Conservation (phyloP, 2,329 filamentous ascomycete species). For the Phialemonium atrogriseum region DNA sequence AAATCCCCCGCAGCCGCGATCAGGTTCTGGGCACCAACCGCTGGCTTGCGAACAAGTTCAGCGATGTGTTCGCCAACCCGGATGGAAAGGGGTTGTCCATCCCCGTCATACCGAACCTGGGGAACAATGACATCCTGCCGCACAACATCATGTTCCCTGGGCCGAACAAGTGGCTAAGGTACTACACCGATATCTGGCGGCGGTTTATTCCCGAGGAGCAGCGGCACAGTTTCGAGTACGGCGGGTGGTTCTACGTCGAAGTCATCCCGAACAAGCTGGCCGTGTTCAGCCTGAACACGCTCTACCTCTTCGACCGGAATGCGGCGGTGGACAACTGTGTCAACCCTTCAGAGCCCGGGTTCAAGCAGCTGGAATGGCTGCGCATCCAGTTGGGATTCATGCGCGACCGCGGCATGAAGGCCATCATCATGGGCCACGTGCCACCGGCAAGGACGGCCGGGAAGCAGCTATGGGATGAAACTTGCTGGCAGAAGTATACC, state of each 20-base stretch:
- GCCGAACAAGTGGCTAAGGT: constrained; percentile 77
- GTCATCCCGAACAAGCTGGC: constrained; percentile 79
- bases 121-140: constrained; percentile 95
- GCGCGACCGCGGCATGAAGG: constrained; percentile 81
- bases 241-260: constrained; percentile 92
- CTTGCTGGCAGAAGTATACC: constrained; percentile 96
- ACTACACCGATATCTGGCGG: constrained; percentile 71
- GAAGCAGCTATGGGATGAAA: constrained; percentile 91
- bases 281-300: constrained; percentile 89
- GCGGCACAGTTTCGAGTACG: constrained; percentile 80
- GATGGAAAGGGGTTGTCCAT: constrained; percentile 54
- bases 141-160: constrained; percentile 87
- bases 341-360: constrained; percentile 72
- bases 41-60: constrained; percentile 67
- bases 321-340: constrained; percentile 88
- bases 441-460: constrained; percentile 78
- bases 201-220: constrained; percentile 88
- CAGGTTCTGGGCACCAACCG: constrained; percentile 76
- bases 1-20: constrained; percentile 62
- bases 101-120: constrained; percentile 82
- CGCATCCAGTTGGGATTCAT: constrained; percentile 79
- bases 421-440: constrained; percentile 88
- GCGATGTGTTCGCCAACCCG: constrained; percentile 58
- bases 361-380: constrained; percentile 93
- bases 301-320: constrained; percentile 94